Base-by-base conservation (phyloP, 768 basidiomycete genomes). In the Lanmaoa pseudosensibilis region DNA sequence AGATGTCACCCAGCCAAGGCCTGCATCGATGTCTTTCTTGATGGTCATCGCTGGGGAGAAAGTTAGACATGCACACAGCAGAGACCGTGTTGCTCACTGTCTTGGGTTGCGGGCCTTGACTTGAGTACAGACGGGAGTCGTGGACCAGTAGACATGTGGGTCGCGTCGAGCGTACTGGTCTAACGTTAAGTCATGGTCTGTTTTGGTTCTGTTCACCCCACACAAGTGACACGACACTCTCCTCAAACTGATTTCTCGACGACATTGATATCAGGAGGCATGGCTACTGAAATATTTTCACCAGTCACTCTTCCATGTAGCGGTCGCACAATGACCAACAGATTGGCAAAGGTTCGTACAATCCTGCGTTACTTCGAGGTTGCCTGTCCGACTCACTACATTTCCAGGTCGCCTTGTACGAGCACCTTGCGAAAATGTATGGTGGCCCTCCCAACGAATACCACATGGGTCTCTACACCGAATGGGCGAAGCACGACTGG, bases 341-440 rank as follows among this genome's bases (percentile, higher is more conserved):
- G 80, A 45, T 75, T 86, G 12, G 78, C 79, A 32, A 86, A 86
- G 74, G 84, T 83, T 49, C 18, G 60, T 67, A 27, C 19, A 27
- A 43, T 21, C 15, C 18, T 33, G 18, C 34, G 15, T 19, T 41
- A 25, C n/a, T 19, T 25, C 10, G 2, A 5, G n/a, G 12, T 38
- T 37, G 5, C 23, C 27, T 4, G 25, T n/a, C n/a, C n/a, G n/a
- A 46, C 38, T 52, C 54, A 50, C 46, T n/a, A 25, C 52, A 21
- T 13, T 1, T 46, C 23, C 63, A 98, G 93, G 91, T 84, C n/a
- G 86, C 95, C 0, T 79, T 95, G 81, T 95, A 94, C 61, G 95
- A 98, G 69, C 87, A 92, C 64, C 76, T 96, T 11, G 81, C 87
- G 0, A 60, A 69, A 4, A 75, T 87, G 32, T 73, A 74, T 11